Evolutionary conservation across 2,329 filamentous ascomycete species (phyloP).

Genomic region (Neofusicoccum cordaticola): DNA sequence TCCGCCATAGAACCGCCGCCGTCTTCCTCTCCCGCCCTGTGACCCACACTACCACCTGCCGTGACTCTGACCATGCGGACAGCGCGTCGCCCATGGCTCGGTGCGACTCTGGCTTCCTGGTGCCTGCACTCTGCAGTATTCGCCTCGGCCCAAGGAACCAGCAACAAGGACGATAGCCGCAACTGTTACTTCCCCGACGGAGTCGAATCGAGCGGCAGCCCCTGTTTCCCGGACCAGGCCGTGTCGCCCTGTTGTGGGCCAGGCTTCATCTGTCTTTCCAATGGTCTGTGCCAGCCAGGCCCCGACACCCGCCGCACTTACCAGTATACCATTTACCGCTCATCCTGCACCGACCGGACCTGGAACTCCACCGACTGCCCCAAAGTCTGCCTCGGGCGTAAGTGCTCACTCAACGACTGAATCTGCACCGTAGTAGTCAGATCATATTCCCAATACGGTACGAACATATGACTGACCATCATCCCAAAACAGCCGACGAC

Average conservation of each 20-base stretch:
- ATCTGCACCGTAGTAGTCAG: not conserved
- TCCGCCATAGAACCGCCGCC: not conserved
- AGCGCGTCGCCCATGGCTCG: not conserved
- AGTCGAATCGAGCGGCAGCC: conserved; percentile 19
- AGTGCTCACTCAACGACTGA: conserved; percentile 2
- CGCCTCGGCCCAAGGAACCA: not conserved
- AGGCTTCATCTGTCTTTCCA: conserved; percentile 25
- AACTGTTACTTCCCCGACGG: conserved; percentile 26
- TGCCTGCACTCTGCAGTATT: not conserved
- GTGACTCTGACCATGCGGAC: not conserved
- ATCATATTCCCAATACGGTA: not conserved
- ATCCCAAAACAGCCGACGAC: conserved; percentile 6
- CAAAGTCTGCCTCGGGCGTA: conserved; percentile 22
- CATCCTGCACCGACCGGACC: conserved; percentile 23
- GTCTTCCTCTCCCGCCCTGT: too few relatives aligned
- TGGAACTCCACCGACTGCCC: conserved; percentile 26
- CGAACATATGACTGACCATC: conserved; percentile 5
- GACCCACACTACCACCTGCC: not conserved
- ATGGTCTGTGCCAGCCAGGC: conserved; percentile 24
- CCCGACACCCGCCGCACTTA: conserved; percentile 20
- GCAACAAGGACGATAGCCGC: conserved; percentile 11
- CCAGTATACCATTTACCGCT: conserved; percentile 24
- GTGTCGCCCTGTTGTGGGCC: conserved; percentile 27
- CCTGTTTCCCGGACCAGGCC: conserved; percentile 20
- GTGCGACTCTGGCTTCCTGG: not conserved